Conservation (phyloP, 2,329 filamentous ascomycete genomes). For the Chrysosphaeria jannelii region DNA sequence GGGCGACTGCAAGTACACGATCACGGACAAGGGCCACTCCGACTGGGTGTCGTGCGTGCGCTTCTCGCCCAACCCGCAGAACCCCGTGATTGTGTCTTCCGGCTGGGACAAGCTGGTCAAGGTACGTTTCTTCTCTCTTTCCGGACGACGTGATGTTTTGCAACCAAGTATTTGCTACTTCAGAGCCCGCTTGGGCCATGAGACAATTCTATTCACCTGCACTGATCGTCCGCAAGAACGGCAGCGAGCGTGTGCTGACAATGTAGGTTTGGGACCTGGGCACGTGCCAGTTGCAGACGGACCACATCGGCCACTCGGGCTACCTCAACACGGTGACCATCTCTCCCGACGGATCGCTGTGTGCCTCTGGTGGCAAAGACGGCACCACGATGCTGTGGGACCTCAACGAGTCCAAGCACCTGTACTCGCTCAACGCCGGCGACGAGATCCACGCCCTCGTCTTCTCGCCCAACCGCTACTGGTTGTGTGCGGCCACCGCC, state of each 20-base stretch:
- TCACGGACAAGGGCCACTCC: slow-evolving; percentile 99
- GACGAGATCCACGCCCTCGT: slow-evolving; percentile 99
- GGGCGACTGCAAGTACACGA: slow-evolving; percentile 99
- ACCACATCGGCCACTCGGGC: slow-evolving; percentile 98
- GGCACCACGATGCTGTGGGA: slow-evolving; percentile 99
- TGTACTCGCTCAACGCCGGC: slow-evolving; percentile 97
- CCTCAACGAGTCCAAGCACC: slow-evolving; percentile 99
- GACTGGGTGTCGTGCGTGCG: slow-evolving; percentile 99
- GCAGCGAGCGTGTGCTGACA: slow-evolving; percentile 1
- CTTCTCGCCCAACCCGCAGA: slow-evolving; percentile 99
- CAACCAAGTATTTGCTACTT: slow-evolving; percentile 99
- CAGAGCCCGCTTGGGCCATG: slow-evolving; percentile 83
- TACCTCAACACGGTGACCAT: slow-evolving; percentile 99
- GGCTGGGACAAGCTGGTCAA: slow-evolving; percentile 99
- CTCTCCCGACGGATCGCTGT: slow-evolving; percentile 95
- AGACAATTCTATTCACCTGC: slow-evolving; percentile 54
- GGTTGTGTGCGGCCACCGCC: slow-evolving; percentile 94
- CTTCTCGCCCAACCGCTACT: slow-evolving; percentile 99
- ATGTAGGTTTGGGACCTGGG: slow-evolving; percentile 92
- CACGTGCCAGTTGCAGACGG: slow-evolving; percentile 97
- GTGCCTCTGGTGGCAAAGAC: slow-evolving; percentile 97
- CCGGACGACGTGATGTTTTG: slow-evolving; percentile 47
- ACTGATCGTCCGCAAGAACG: slow-evolving; percentile 28
- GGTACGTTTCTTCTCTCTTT: slow-evolving; percentile 28
- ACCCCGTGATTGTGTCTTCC: slow-evolving; percentile 95